Evolutionary conservation across 2,329 filamentous ascomycete genomes (phyloP), one percentile per base, ranked within the genome.

Genomic region (Verticillium klebahnii): DNA sequence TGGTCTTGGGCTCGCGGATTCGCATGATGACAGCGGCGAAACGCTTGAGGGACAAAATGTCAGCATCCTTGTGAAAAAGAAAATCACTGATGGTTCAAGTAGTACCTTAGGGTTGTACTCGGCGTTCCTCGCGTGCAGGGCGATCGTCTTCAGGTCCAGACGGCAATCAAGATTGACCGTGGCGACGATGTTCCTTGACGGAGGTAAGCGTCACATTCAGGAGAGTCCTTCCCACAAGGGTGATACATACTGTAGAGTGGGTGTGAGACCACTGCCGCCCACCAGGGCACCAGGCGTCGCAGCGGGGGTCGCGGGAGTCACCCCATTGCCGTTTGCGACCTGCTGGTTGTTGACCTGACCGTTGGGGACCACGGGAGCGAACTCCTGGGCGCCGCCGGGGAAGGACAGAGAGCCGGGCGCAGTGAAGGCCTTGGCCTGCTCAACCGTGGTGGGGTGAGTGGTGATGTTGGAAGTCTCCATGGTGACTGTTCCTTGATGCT

Each of bases 21-120:
- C 95, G 93, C 95, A 99, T 98, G 78, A 99, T 98, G 68, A 98
- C 94, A 74, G 94, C 94, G 71, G 94, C 95, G 75, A 98, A 98
- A 90, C 94, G 94, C 93, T 96, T 69, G 66, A 25, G 68, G 23
- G 64, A 64, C 60, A 40, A 40, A 52, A 34, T 66, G 72, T 77
- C 72, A 78, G 75, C 70, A 65, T 56, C 50, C 56, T 29, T 57
- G 59, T 57, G 60, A 61, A 62, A 62, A 59, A 34, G 34, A 17
- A 61, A 39, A 56, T 23, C 55, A 15, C 25, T 54, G 34, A 52
- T 61, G 45, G 50, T 4, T 5, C 8, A 31, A 39, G 54, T 57
- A 80, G 79, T 91, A 94, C 91, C 91, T 97, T 97, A 65, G 93
- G 93, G 75, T 97, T 97, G 84, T 97, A 97, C 84, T 98, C 95